Base-by-base conservation (phyloP, 441 rosid genomes). In the Pelargonium myrrhifolium region DNA sequence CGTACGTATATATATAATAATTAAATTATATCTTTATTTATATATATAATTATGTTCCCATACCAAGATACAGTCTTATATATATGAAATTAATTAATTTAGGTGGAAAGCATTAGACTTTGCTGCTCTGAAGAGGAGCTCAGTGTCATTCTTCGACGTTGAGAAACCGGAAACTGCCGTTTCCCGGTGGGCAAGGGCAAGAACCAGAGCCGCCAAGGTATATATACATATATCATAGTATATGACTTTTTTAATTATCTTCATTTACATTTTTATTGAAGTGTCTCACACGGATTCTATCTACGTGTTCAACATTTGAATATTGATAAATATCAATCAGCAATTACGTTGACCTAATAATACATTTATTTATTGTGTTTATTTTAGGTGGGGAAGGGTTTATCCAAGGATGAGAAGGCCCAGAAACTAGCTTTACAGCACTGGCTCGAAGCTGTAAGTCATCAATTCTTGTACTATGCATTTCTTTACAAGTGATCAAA, bases 31-130 rank as follows among this genome's bases (percentile, higher is more conserved):
- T 7, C 15, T 5, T 12, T 22, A n/a, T n/a, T n/a, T n/a, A n/a
- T n/a, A n/a, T 12, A 7, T 39, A 1, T 21, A n/a, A n/a, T n/a
- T n/a, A n/a, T n/a, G n/a, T n/a, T n/a, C n/a, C n/a, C n/a, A n/a
- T n/a, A n/a, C n/a, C n/a, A n/a, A n/a, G n/a, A n/a, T n/a, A n/a
- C n/a, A n/a, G 7, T 14, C 10, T 37, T 35, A 35, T 7, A 26
- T 49, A 24, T 3, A 17, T 9, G 40, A n/a, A n/a, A 62, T 62
- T 17, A 15, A 61, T 17, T 26, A 69, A 67, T 77, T 14, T 53
- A 91, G 97, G 96, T 89, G 96, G 93, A 89, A 86, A 78, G 84
- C 96, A n/a, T 76, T 92, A 63, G 96, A 92, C 74, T 84, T 80
- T 68, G 97, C 94, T 35, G 84, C 92, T 49, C 73, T 92, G 39